Evolutionary conservation across 768 basidiomycete species (phyloP).

Genomic region (Leucocoprinus sp.): DNA sequence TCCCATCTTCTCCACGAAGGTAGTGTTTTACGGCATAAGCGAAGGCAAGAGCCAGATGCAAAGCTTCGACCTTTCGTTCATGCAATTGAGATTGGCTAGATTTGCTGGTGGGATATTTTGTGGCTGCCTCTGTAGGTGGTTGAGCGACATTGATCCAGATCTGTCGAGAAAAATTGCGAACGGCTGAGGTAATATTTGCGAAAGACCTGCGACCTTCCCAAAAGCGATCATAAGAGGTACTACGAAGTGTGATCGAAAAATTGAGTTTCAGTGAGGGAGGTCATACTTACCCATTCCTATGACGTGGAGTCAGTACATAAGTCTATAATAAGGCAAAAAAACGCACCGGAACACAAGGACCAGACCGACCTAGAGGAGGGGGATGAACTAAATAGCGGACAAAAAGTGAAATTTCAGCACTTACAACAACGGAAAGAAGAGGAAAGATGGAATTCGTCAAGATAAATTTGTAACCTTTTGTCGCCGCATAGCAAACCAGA

Average conservation of each 20-base stretch:
- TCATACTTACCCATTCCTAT: conserved; percentile 55
- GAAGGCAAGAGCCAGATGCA: conserved; percentile 65
- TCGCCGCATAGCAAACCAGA: conserved; percentile 49
- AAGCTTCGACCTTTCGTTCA: conserved; percentile 57
- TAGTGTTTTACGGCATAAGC: conserved; percentile 75
- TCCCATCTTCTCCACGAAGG: conserved; percentile 76
- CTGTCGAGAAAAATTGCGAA: conserved; percentile 69
- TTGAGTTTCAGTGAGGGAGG: not conserved
- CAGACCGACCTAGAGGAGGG: conserved; percentile 59
- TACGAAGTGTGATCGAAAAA: conserved; percentile 19
- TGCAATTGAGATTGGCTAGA: conserved; percentile 48
- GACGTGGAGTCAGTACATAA: not conserved
- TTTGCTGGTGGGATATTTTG: conserved; percentile 35
- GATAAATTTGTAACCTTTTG: conserved; percentile 48
- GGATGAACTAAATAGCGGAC: not conserved
- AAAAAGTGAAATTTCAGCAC: conserved; percentile 26
- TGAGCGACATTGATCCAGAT: conserved; percentile 75
- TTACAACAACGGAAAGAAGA: conserved; percentile 80
- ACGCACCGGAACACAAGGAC: conserved; percentile 79
- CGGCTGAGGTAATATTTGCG: conserved; percentile 58
- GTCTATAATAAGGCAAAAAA: conserved; percentile 1
- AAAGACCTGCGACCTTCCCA: conserved; percentile 89
- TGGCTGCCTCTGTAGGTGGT: conserved; percentile 40
- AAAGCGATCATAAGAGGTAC: conserved; percentile 80
- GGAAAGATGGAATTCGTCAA: conserved; percentile 84